Evolutionary conservation across 169 alveolate genomes (phyloP).

Genomic region (Amoebophrya sp.): DNA sequence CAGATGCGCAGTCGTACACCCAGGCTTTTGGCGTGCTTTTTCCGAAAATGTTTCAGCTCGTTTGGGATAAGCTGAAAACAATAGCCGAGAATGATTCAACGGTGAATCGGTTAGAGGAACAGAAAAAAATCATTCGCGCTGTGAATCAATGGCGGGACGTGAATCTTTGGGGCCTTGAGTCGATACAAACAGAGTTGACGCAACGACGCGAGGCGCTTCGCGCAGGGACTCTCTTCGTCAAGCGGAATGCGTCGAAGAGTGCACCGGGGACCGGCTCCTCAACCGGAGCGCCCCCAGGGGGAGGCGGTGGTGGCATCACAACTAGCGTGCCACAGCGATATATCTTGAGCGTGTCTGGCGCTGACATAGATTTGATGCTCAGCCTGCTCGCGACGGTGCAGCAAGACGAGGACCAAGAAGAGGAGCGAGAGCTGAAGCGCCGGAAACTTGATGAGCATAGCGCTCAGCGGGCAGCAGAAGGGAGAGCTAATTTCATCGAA

Average conservation of each 20-base stretch:
- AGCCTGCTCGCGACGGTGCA: neutral
- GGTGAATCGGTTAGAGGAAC: neutral
- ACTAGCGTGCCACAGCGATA: too few species aligned
- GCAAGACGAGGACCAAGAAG: conserved; percentile 1
- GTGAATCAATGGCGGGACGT: neutral
- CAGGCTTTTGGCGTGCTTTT: neutral
- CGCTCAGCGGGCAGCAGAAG: neutral
- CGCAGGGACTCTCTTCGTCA: neutral
- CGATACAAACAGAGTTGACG: neutral
- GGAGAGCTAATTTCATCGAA: neutral
- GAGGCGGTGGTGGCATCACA: neutral
- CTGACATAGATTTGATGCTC: neutral
- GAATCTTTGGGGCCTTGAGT: neutral
- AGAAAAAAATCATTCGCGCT: neutral
- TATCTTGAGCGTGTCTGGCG: neutral
- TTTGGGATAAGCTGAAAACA: neutral
- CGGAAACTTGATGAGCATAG: neutral
- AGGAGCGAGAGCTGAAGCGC: neutral
- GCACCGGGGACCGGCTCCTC: neutral
- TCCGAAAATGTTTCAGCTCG: neutral
- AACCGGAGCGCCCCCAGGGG: neutral
- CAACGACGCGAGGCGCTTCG: neutral
- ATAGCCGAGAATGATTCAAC: neutral
- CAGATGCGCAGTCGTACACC: neutral
- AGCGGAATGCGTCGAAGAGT: neutral